phyloP scores from a whole-genome alignment of 164 flowering plant species.

The Vitis amurensis region DNA sequence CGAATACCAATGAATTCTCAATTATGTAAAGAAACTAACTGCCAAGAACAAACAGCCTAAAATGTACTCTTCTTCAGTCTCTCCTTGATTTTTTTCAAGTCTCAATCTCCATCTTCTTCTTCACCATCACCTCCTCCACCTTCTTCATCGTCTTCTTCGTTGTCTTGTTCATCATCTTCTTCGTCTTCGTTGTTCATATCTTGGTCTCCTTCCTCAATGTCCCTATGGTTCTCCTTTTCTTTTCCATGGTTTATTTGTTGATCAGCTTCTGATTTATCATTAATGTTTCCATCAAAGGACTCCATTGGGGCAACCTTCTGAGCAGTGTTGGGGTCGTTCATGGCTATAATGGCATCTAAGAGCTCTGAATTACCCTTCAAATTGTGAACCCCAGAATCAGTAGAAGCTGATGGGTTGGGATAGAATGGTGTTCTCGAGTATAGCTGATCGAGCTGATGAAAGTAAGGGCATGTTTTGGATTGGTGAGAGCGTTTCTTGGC shows the following conservation, averaged over 20 bases:
- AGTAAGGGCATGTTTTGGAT: constrained; percentile 19
- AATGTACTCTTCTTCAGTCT: too few species aligned
- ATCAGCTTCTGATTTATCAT: neutral
- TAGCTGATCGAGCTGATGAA: constrained; percentile 18
- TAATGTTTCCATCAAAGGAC: neutral
- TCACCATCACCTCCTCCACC: too few species aligned
- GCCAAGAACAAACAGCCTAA: too few species aligned
- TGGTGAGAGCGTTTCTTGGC: constrained; percentile 12
- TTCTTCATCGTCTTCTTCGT: too few species aligned
- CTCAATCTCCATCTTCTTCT: too few species aligned
- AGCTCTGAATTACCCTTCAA: constrained; percentile 11
- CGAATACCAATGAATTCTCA: too few species aligned
- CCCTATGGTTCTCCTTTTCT: constrained; percentile 5
- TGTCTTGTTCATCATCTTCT: too few species aligned
- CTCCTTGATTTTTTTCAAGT: too few species aligned
- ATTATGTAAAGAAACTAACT: too few species aligned
- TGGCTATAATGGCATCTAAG: constrained; percentile 2
- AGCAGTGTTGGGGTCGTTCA: neutral
- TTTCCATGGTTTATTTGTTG: neutral
- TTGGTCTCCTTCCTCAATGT: neutral
- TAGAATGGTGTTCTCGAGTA: neutral
- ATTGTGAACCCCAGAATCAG: neutral
- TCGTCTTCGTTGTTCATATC: neutral
- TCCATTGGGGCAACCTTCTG: constrained; percentile 4
- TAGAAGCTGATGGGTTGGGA: neutral